These are phyloP conservation scores for Phascolomyces articulosus DNA, from an alignment of 371 early-diverging fungal genomes.

Conservation along the genomic window DNA sequence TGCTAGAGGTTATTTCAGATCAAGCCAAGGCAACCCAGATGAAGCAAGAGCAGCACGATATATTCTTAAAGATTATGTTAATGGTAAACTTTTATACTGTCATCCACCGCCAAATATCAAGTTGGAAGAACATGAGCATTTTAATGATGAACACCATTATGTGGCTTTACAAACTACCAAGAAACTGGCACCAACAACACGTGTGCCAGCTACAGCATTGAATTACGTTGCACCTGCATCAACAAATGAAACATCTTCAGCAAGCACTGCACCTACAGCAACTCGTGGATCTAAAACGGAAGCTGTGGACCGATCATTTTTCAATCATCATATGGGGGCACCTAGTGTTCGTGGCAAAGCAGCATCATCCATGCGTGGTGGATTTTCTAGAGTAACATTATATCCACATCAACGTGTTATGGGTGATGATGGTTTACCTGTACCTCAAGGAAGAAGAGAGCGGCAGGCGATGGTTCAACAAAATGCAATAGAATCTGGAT, in stretches of 20 bases:
- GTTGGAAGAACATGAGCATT: constrained; percentile 39
- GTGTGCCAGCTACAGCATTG: constrained; percentile 57
- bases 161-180: constrained; percentile 57
- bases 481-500: constrained; percentile 34
- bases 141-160: constrained; percentile 80
- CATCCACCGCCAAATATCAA: constrained; percentile 79
- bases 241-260: constrained; percentile 9
- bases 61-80: constrained; percentile 96
- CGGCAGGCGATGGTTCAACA: constrained; percentile 50
- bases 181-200: constrained; percentile 54
- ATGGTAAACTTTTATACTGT: constrained; percentile 88
- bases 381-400: constrained; percentile 61
- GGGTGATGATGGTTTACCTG: constrained; percentile 52
- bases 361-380: constrained; percentile 27
- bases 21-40: constrained; percentile 96
- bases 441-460: constrained; percentile 44
- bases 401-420: constrained; percentile 62
- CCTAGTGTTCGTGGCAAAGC: constrained; percentile 60
- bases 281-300: constrained; percentile 55
- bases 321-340: constrained; percentile 49
- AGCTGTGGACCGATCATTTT: constrained; percentile 71
- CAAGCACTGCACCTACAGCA: constrained; percentile 21
- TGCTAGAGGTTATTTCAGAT: constrained; percentile 89
- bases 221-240: constrained; percentile 61
- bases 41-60: constrained; percentile 95